These are phyloP conservation scores for Botryosphaeria dothidea DNA, from an alignment of 2,329 filamentous ascomycete species.

Conservation along the genomic window DNA sequence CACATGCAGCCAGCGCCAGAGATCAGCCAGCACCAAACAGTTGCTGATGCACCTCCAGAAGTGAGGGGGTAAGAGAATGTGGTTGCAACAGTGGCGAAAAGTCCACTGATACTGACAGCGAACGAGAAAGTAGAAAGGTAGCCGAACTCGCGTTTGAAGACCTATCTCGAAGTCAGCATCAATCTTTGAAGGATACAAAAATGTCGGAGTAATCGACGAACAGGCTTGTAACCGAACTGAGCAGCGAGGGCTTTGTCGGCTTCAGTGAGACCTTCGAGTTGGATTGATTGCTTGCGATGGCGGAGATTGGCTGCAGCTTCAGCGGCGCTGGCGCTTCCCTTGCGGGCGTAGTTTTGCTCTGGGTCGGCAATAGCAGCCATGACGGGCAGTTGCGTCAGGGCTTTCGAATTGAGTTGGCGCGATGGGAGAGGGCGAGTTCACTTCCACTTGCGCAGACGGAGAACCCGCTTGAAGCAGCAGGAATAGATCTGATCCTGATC, in stretches of 20 bases:
- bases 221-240: constrained; percentile 14
- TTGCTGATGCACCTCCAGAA: constrained; percentile 56
- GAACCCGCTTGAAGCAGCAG: constrained; percentile 14
- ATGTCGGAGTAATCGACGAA: not conserved
- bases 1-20: constrained; percentile 59
- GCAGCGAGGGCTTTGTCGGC: constrained; percentile 13
- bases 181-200: not conserved
- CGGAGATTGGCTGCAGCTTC: not conserved
- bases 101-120: constrained; percentile 58
- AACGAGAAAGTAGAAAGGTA: constrained; percentile 63
- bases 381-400: not conserved
- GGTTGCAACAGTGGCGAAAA: constrained; percentile 58
- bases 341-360: not conserved
- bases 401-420: not conserved
- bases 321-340: not conserved
- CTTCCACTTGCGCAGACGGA: constrained; percentile 17
- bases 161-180: constrained; percentile 31
- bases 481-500: constrained; percentile 1
- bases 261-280: constrained; percentile 4
- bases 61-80: constrained; percentile 57
- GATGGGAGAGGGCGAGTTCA: not conserved
- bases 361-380: not conserved
- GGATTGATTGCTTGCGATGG: not conserved
- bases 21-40: constrained; percentile 61
- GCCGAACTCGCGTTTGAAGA: constrained; percentile 61